A percentile compares a stretch with the other conserved stretches of the same genome.
These are phyloP conservation scores for Ogataea chonburiensis DNA, from an alignment of 805 yeast genomes.

Conservation along the genomic window DNA sequence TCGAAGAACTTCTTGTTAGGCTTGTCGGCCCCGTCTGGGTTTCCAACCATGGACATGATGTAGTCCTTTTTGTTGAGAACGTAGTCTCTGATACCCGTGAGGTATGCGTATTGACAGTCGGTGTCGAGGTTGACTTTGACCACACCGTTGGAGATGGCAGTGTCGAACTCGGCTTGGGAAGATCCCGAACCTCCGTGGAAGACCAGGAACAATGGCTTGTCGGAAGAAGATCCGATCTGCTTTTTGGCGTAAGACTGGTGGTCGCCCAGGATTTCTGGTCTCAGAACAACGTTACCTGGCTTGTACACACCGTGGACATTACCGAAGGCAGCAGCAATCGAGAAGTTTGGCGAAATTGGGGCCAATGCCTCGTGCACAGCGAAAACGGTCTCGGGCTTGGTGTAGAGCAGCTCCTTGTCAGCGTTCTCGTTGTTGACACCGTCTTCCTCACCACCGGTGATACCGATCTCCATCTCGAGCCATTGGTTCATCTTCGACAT, in stretches of 20 bases:
- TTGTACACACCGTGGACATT: conserved; percentile 99
- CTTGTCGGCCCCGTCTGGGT: conserved; percentile 98
- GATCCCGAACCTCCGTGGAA: conserved; percentile 99
- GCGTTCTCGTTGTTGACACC: conserved; percentile 99
- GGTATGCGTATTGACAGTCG: conserved; percentile 98
- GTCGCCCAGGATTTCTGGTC: conserved; percentile 90
- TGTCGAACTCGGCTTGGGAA: conserved; percentile 83
- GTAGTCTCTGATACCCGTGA: conserved; percentile 96
- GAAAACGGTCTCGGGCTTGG: conserved; percentile 92
- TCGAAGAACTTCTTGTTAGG: conserved; percentile 99
- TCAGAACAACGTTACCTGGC: conserved; percentile 95
- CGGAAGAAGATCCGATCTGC: conserved; percentile 50
- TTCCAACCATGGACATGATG: conserved; percentile 85
- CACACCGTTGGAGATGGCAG: conserved; percentile 90
- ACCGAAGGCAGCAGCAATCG: conserved; percentile 99
- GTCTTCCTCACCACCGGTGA: conserved; percentile 99
- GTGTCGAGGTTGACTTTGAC: conserved; percentile 99
- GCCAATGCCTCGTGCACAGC: conserved; percentile 86
- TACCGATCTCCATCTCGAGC: conserved; percentile 99
- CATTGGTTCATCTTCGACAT: conserved; percentile 93
- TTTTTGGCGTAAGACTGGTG: conserved; percentile 88
- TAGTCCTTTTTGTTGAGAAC: conserved; percentile 95
- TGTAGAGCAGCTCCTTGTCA: conserved; percentile 82
- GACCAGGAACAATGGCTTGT: conserved; percentile 85
- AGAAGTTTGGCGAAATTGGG: conserved; percentile 95